These are phyloP conservation scores for Raffaelea albimanens DNA, from an alignment of 2,329 filamentous ascomycete species.

Conservation along the genomic window DNA sequence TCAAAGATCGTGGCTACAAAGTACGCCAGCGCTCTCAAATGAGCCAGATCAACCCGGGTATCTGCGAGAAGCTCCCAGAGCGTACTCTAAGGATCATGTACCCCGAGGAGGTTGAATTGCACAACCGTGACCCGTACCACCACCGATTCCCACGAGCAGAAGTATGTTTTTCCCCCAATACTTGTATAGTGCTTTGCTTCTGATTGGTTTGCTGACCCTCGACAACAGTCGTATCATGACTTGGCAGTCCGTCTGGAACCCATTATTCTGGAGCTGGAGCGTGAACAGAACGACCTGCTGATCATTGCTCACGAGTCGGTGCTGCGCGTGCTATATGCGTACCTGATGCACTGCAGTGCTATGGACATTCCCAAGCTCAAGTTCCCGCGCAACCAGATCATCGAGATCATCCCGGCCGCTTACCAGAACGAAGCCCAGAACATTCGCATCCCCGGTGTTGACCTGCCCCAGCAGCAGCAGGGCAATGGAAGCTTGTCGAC, in stretches of 20 bases:
- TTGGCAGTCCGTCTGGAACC: constrained; percentile 95
- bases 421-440: constrained; percentile 95
- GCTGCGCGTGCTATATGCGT: constrained; percentile 91
- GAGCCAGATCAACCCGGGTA: constrained; percentile 93
- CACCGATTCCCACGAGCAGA: constrained; percentile 93
- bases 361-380: constrained; percentile 86
- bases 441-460: constrained; percentile 68
- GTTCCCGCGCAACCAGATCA: constrained; percentile 94
- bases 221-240: constrained; percentile 80
- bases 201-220: constrained; percentile 6
- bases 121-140: constrained; percentile 91
- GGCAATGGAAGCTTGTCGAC: too few relatives aligned
- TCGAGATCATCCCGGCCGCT: constrained; percentile 94
- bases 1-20: constrained; percentile 73
- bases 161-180: constrained; percentile 34
- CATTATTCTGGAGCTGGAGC: constrained; percentile 93
- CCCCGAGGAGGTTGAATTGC: constrained; percentile 84
- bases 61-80: constrained; percentile 90
- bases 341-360: constrained; percentile 96
- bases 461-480: constrained; percentile 18
- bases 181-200: neutral
- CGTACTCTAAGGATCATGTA: constrained; percentile 70
- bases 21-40: constrained; percentile 90
- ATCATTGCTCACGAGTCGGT: constrained; percentile 98
- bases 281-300: constrained; percentile 93